Evolutionary conservation across 805 yeast species (phyloP).

Genomic region (Alloascoidea africana): DNA sequence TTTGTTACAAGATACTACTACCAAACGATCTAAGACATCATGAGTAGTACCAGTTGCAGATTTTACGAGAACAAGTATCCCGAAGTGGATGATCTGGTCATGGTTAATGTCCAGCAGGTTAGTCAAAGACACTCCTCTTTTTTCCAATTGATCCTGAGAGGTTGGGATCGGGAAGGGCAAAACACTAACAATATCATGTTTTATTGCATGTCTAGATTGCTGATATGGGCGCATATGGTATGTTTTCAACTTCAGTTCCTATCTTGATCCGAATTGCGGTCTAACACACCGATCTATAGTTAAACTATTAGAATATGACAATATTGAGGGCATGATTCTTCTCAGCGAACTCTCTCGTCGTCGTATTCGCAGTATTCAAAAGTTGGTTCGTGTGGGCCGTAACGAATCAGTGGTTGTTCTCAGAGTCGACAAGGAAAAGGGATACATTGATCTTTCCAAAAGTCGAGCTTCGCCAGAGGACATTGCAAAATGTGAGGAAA

Average conservation of each 20-base stretch:
- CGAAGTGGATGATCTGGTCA: constrained; percentile 96
- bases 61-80: constrained; percentile 97
- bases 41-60: constrained; percentile 87
- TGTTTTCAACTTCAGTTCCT: not conserved
- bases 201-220: constrained; percentile 46
- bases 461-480: constrained; percentile 98
- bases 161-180: not conserved
- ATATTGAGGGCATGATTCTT: constrained; percentile 97
- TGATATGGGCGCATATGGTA: constrained; percentile 92
- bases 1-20: too few species aligned
- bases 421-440: constrained; percentile 97
- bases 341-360: constrained; percentile 94
- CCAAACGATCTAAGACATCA: constrained; percentile 15
- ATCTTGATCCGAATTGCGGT: not conserved
- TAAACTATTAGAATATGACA: constrained; percentile 89
- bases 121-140: too few species aligned
- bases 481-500: constrained; percentile 92
- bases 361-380: constrained; percentile 96
- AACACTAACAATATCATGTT: not conserved
- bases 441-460: constrained; percentile 93
- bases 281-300: constrained; percentile 24
- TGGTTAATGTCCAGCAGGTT: constrained; percentile 89
- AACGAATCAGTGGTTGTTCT: constrained; percentile 96
- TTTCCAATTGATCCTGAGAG: not conserved
- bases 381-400: constrained; percentile 93